A percentile compares a stretch with the other conserved stretches of the same genome.
Conservation (phyloP, 139 green algal species). For the Chlorella sp. region DNA sequence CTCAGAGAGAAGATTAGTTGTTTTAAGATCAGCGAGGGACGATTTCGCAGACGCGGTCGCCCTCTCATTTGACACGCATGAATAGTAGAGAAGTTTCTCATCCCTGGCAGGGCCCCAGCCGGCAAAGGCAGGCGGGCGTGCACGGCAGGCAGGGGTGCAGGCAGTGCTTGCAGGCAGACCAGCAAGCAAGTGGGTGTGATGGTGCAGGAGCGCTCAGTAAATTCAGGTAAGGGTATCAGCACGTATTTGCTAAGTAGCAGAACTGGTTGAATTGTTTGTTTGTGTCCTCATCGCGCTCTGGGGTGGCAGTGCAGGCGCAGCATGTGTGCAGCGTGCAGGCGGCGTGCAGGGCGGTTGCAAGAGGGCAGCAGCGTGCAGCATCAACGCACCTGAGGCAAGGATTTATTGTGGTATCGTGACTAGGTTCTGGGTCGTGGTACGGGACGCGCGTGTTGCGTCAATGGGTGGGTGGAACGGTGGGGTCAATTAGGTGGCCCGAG, state of each 20-base stretch:
- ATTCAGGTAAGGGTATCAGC: conserved; percentile 31
- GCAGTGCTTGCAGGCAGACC: neutral
- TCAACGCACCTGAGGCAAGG: neutral
- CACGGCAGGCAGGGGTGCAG: neutral
- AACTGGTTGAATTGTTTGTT: conserved; percentile 46
- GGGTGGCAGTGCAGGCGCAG: neutral
- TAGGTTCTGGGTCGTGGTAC: neutral
- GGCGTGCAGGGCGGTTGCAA: neutral
- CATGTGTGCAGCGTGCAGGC: neutral
- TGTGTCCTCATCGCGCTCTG: conserved; percentile 41
- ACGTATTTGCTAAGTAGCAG: conserved; percentile 55
- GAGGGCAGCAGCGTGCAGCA: neutral
- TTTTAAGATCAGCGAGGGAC: conserved; percentile 13
- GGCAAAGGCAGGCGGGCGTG: neutral
- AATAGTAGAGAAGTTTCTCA: conserved; percentile 57
- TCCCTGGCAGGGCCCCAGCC: conserved; percentile 18
- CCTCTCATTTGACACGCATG: conserved; percentile 62
- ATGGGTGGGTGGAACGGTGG: neutral
- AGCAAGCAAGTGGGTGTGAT: neutral
- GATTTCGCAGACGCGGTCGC: neutral
- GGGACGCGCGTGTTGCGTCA: neutral
- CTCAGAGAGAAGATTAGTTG: conserved; percentile 60
- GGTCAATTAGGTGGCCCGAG: neutral
- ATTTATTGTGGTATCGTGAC: neutral
- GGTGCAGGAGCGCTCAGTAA: neutral